Percentiles rank a stretch among this genome's conserved stretches.
Evolutionary conservation across 2,329 filamentous ascomycete species (phyloP).

Genomic region (Endothia cerciana): DNA sequence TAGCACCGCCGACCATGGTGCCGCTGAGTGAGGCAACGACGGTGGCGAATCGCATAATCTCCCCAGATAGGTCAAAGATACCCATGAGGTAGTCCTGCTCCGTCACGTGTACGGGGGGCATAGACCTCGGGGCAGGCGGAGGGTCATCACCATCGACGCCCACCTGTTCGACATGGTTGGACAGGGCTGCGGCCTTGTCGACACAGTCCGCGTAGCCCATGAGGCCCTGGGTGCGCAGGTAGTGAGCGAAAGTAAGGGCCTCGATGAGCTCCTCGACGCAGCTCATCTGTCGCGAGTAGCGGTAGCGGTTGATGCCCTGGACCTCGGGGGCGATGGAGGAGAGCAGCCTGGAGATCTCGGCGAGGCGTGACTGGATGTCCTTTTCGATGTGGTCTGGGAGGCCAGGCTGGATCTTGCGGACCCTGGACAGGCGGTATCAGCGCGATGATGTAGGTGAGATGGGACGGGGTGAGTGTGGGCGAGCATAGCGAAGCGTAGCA

Average conservation of each 20-base stretch:
- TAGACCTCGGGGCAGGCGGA: conserved; percentile 28
- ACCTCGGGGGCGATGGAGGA: conserved; percentile 71
- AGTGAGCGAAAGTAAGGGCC: conserved; percentile 85
- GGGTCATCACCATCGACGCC: conserved; percentile 39
- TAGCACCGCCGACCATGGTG: conserved; percentile 43
- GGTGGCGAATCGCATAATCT: conserved; percentile 96
- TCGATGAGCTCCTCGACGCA: conserved; percentile 96
- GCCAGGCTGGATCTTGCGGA: conserved; percentile 63
- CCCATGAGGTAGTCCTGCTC: conserved; percentile 88
- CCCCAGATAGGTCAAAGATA: conserved; percentile 90
- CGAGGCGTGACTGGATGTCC: conserved; percentile 70
- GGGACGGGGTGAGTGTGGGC: too few species aligned
- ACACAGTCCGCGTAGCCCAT: conserved; percentile 69
- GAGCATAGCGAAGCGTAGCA: background rate
- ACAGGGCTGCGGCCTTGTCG: conserved; percentile 46
- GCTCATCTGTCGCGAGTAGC: conserved; percentile 79
- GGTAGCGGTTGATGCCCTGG: conserved; percentile 76
- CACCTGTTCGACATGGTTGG: conserved; percentile 36
- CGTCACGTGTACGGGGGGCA: conserved; percentile 62
- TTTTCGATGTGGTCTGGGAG: conserved; percentile 71
- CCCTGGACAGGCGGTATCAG: conserved; percentile 47
- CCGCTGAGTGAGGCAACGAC: conserved; percentile 81
- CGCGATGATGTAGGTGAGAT: background rate
- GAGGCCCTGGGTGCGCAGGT: conserved; percentile 76
- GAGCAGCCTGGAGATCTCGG: conserved; percentile 73